A percentile compares a stretch with the other conserved stretches of the same genome.
phyloP scores from a whole-genome alignment of 2,329 filamentous ascomycete species.

The Cytospora piceicola region DNA sequence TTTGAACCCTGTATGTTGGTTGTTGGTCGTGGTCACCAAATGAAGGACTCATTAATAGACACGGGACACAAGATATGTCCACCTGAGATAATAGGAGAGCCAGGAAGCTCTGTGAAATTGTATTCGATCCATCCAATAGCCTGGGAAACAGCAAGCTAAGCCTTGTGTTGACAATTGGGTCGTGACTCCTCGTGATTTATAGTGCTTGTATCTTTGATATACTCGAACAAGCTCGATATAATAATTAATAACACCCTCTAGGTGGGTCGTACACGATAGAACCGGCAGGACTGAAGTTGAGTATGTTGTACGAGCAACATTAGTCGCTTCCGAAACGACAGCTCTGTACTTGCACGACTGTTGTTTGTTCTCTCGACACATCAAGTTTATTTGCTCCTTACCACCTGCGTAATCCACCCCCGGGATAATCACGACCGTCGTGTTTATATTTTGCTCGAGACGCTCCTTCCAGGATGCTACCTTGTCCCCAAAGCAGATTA shows the following conservation, averaged over 20 bases:
- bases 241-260: too few species aligned
- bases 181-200: too few species aligned
- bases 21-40: slow-evolving; percentile 1
- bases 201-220: too few species aligned
- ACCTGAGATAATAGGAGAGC: background rate
- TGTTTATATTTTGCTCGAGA: background rate
- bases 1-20: slow-evolving; percentile 1
- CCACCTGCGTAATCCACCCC: too few species aligned
- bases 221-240: too few species aligned
- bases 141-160: background rate
- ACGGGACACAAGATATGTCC: background rate
- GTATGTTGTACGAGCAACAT: too few species aligned
- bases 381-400: background rate
- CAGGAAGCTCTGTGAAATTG: slow-evolving; percentile 3
- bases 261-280: too few species aligned
- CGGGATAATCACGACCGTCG: background rate
- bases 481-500: too few species aligned
- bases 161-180: background rate
- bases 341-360: too few species aligned
- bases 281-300: too few species aligned
- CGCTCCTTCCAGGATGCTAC: background rate
- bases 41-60: slow-evolving; percentile 1
- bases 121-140: background rate
- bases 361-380: too few species aligned
- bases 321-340: too few species aligned